phyloP scores from a whole-genome alignment of 1,284 basidiomycete genomes.

The Marasmius fiardii region DNA sequence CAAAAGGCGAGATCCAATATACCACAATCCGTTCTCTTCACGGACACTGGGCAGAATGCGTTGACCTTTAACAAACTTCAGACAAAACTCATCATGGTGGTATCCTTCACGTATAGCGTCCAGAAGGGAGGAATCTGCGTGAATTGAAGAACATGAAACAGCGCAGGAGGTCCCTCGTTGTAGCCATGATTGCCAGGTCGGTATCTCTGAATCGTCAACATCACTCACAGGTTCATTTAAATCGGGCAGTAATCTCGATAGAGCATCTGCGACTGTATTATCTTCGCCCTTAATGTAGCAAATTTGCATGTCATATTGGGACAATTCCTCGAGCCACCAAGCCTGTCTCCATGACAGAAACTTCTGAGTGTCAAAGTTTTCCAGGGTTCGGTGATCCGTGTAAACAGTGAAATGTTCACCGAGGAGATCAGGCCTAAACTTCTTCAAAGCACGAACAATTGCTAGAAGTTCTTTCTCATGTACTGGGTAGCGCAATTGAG shows the following conservation, averaged over 20 bases:
- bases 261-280: constrained; percentile 20
- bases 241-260: constrained; percentile 10
- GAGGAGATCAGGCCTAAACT: constrained; percentile 29
- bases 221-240: constrained; percentile 8
- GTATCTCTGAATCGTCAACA: background rate
- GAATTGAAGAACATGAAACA: background rate
- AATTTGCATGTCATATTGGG: constrained; percentile 23
- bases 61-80: constrained; percentile 10
- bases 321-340: constrained; percentile 31
- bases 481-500: constrained; percentile 29
- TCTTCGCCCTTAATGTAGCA: constrained; percentile 18
- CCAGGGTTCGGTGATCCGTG: constrained; percentile 37
- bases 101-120: background rate
- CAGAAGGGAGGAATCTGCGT: background rate
- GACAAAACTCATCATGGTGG: background rate
- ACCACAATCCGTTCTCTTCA: constrained; percentile 18
- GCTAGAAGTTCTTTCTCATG: constrained; percentile 34
- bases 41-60: constrained; percentile 5
- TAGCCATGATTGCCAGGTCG: background rate
- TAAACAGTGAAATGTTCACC: constrained; percentile 29
- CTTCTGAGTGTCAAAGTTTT: constrained; percentile 31
- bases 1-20: constrained; percentile 18
- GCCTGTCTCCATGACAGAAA: constrained; percentile 29
- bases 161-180: background rate
- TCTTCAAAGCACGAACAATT: constrained; percentile 27